Evolutionary conservation across 2,329 filamentous ascomycete genomes (phyloP).

Genomic region (Aspergillus fructus): DNA sequence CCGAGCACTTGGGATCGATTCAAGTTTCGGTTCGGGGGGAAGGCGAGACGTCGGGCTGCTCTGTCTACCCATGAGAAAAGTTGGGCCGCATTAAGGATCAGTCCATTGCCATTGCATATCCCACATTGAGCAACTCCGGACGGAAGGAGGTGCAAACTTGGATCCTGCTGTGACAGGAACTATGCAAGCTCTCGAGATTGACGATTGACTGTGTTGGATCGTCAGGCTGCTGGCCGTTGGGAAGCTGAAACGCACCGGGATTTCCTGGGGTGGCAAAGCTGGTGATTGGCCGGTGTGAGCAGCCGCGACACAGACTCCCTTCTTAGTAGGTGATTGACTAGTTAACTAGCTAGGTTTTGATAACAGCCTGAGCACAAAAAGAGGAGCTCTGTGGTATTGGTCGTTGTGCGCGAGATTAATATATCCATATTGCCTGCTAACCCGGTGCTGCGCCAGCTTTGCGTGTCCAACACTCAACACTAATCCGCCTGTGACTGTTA

Average conservation of each 20-base stretch:
- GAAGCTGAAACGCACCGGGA: background rate
- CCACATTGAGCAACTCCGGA: background rate
- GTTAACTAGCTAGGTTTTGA: background rate
- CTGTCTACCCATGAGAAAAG: background rate
- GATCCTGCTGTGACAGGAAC: background rate
- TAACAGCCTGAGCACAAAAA: background rate
- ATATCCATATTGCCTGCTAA: background rate
- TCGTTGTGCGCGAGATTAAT: background rate
- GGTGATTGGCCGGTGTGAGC: slow-evolving; percentile 4
- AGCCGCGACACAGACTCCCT: slow-evolving; percentile 2
- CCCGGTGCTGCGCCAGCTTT: background rate
- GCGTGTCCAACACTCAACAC: too few relatives aligned
- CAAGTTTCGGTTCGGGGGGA: background rate
- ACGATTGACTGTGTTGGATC: background rate
- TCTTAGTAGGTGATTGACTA: background rate
- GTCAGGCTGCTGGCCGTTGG: background rate
- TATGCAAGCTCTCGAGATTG: slow-evolving; percentile 3
- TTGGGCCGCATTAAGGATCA: slow-evolving; percentile 2
- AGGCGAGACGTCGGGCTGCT: background rate
- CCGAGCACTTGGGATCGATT: background rate
- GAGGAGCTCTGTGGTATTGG: background rate
- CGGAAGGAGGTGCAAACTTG: slow-evolving; percentile 1
- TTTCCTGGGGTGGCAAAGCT: slow-evolving; percentile 4
- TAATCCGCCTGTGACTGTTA: background rate
- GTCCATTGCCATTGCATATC: background rate